Percentiles rank a stretch among this genome's conserved stretches.
phyloP scores from a whole-genome alignment of 2,329 filamentous ascomycete genomes.

The Cladosporium austrohemisphaericum region DNA sequence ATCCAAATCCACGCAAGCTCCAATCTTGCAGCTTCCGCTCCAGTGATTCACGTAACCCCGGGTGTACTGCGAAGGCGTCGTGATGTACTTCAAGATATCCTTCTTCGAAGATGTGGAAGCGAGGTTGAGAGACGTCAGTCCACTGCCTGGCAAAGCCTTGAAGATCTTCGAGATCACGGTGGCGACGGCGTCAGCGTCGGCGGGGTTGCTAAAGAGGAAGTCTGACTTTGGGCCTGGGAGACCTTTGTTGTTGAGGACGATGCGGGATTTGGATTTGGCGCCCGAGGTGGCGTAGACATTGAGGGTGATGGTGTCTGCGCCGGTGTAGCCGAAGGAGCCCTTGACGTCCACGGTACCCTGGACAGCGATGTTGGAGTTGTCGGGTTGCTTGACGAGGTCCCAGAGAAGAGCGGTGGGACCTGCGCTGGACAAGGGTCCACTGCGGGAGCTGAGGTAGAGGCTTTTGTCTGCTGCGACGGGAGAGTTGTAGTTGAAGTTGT shows the following conservation, averaged over 20 bases:
- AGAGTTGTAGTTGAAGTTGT: conserved; percentile 45
- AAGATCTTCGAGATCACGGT: conserved; percentile 52
- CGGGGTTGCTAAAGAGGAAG: conserved; percentile 49
- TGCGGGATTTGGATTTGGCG: conserved; percentile 47
- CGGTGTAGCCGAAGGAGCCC: conserved; percentile 48
- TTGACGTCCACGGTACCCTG: conserved; percentile 53
- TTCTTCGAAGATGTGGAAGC: conserved; percentile 44
- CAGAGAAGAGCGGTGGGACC: conserved; percentile 54
- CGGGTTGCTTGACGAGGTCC: conserved; percentile 51
- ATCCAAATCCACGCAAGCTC: conserved; percentile 47
- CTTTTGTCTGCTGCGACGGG: conserved; percentile 42
- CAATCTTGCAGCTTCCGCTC: conserved; percentile 52
- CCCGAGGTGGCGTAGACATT: conserved; percentile 58
- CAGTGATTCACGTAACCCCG: conserved; percentile 52
- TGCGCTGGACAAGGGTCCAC: conserved; percentile 53
- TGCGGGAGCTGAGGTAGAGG: conserved; percentile 47
- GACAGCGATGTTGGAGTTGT: conserved; percentile 47
- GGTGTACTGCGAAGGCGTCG: conserved; percentile 46
- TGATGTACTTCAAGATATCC: conserved; percentile 51
- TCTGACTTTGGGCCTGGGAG: conserved; percentile 51
- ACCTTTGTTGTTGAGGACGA: conserved; percentile 55
- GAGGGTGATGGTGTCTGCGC: conserved; percentile 51
- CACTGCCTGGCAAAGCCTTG: conserved; percentile 39
- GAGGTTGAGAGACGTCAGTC: conserved; percentile 49
- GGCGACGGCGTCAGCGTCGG: conserved; percentile 48